Evolutionary conservation across 768 basidiomycete genomes (phyloP).

Genomic region (Xerocomus spinulosus): DNA sequence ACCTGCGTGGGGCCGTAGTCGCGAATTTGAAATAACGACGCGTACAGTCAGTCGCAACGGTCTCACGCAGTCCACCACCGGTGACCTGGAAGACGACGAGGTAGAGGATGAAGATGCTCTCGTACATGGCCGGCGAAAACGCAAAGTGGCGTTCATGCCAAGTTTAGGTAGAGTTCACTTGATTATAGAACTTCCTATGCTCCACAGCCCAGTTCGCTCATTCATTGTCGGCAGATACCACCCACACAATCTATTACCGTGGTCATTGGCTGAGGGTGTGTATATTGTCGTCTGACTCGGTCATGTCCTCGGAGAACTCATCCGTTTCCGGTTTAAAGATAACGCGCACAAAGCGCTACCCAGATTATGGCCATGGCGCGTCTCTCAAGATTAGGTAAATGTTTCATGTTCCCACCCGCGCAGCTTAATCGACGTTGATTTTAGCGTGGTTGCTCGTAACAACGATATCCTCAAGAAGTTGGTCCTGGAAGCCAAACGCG

Average conservation of each 20-base stretch:
- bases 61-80: slow-evolving; percentile 62
- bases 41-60: slow-evolving; percentile 63
- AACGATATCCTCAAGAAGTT: slow-evolving; percentile 86
- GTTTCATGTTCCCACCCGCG: slow-evolving; percentile 15
- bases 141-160: slow-evolving; percentile 84
- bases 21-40: slow-evolving; percentile 88
- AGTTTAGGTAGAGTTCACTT: slow-evolving; percentile 55
- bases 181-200: slow-evolving; percentile 7
- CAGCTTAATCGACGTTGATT: slow-evolving; percentile 9
- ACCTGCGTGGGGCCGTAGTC: slow-evolving; percentile 85
- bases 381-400: slow-evolving; percentile 76
- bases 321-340: slow-evolving; percentile 45
- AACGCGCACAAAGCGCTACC: slow-evolving; percentile 72
- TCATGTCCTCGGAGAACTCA: slow-evolving; percentile 19
- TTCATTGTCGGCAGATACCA: slow-evolving; percentile 54
- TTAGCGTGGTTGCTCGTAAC: slow-evolving; percentile 80
- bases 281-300: slow-evolving; percentile 11
- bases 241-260: slow-evolving; percentile 85
- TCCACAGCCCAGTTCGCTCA: slow-evolving; percentile 9
- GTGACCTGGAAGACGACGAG: slow-evolving; percentile 74
- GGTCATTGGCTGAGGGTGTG: slow-evolving; percentile 83
- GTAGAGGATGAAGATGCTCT: slow-evolving; percentile 53
- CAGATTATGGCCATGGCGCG: slow-evolving; percentile 68
- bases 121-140: slow-evolving; percentile 66
- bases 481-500: slow-evolving; percentile 80